These are phyloP conservation scores for Cutaneotrichosporon dermatis DNA, from an alignment of 1,284 basidiomycete species.

Conservation along the genomic window DNA sequence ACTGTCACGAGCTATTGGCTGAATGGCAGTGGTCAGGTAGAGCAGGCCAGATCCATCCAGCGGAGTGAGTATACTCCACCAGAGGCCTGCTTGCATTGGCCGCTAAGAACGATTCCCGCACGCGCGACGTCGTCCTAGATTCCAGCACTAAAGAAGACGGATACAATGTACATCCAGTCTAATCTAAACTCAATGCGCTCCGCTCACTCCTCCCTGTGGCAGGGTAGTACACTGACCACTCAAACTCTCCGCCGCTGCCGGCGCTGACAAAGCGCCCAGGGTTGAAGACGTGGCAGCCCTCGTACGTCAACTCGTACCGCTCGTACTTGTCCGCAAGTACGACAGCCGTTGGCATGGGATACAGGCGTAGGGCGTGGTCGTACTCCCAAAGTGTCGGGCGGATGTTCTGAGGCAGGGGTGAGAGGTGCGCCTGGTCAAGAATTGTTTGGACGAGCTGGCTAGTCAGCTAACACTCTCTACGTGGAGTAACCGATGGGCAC, in stretches of 20 bases:
- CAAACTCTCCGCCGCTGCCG: constrained; percentile 57
- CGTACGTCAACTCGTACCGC: constrained; percentile 92
- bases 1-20: too few species aligned
- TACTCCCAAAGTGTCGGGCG: constrained; percentile 86
- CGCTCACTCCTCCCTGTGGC: constrained; percentile 45
- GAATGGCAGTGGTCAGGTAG: too few species aligned
- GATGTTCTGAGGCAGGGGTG: constrained; percentile 74
- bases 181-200: constrained; percentile 28
- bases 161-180: not conserved
- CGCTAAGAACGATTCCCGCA: too few species aligned
- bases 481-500: constrained; percentile 29
- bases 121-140: too few species aligned
- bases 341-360: constrained; percentile 89
- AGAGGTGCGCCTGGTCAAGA: constrained; percentile 85
- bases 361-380: constrained; percentile 86
- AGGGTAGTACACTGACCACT: constrained; percentile 84
- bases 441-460: constrained; percentile 86
- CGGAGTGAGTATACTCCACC: too few species aligned
- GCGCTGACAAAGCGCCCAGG: constrained; percentile 78
- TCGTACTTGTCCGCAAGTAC: constrained; percentile 97
- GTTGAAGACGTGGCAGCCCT: constrained; percentile 98
- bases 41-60: too few species aligned
- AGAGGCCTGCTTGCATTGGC: too few species aligned
- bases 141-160: too few species aligned
- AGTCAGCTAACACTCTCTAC: constrained; percentile 1